Evolutionary conservation across 1,284 basidiomycete species (phyloP).

Genomic region (Marasmius tenuissimus): DNA sequence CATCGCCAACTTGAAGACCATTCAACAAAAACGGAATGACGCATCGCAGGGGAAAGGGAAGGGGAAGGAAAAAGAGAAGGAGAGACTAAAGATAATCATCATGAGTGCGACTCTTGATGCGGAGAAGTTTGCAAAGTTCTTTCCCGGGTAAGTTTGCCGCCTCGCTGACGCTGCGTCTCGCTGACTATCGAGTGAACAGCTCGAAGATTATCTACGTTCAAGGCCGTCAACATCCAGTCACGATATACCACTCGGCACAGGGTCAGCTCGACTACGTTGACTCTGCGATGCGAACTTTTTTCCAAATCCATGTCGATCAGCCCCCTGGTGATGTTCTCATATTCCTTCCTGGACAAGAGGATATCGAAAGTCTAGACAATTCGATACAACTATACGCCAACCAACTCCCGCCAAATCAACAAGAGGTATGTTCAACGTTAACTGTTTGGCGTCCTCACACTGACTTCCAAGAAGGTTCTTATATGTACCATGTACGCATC

Average conservation of each 20-base stretch:
- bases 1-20: conserved; percentile 89
- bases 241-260: conserved; percentile 70
- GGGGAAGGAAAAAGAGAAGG: conserved; percentile 31
- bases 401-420: conserved; percentile 57
- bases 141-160: conserved; percentile 62
- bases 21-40: conserved; percentile 70
- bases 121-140: conserved; percentile 90
- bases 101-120: conserved; percentile 99
- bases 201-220: conserved; percentile 89
- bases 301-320: conserved; percentile 84
- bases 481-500: conserved; percentile 85
- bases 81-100: conserved; percentile 82
- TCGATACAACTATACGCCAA: conserved; percentile 68
- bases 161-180: background rate
- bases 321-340: conserved; percentile 89
- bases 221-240: conserved; percentile 92
- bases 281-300: conserved; percentile 85
- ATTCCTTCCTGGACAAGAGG: conserved; percentile 96
- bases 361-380: conserved; percentile 87
- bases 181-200: conserved; percentile 47
- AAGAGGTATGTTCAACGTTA: conserved; percentile 41
- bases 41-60: conserved; percentile 40
- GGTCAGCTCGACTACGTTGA: conserved; percentile 88
- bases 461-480: conserved; percentile 49
- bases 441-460: conserved; percentile 5